These are phyloP conservation scores for Arthrobotrys pseudoclavata DNA, from an alignment of 2,329 filamentous ascomycete genomes.

Conservation along the genomic window DNA sequence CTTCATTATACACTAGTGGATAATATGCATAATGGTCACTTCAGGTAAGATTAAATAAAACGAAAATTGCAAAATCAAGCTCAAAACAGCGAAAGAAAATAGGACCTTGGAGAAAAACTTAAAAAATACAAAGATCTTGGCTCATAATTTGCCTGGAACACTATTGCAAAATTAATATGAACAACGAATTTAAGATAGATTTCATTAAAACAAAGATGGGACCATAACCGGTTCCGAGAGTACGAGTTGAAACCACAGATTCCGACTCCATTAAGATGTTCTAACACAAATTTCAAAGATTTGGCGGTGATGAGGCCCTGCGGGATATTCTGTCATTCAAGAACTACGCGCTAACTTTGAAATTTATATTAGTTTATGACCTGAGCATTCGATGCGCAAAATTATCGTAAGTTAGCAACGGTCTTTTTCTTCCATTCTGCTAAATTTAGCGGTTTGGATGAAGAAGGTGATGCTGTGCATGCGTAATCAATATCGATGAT, in stretches of 20 bases:
- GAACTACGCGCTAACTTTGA: constrained; percentile 44
- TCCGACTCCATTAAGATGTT: not conserved
- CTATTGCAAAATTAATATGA: too few relatives aligned
- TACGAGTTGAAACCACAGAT: not conserved
- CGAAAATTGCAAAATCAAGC: too few relatives aligned
- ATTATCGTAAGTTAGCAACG: constrained; percentile 38
- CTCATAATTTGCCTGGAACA: too few relatives aligned
- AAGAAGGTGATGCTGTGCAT: constrained; percentile 42
- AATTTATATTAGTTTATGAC: constrained; percentile 57
- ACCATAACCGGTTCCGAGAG: not conserved
- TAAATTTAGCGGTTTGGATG: constrained; percentile 36
- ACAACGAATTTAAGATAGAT: too few relatives aligned
- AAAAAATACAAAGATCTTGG: too few relatives aligned
- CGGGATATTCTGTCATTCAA: constrained; percentile 9
- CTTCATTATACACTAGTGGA: too few relatives aligned
- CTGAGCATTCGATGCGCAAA: constrained; percentile 14
- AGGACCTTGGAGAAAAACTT: too few relatives aligned
- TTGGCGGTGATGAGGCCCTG: too few relatives aligned
- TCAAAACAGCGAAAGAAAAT: too few relatives aligned
- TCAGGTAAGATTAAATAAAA: too few relatives aligned
- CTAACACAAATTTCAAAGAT: constrained; percentile 16
- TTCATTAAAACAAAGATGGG: too few relatives aligned
- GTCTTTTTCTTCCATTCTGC: constrained; percentile 49
- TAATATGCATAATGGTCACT: too few relatives aligned
- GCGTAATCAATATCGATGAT: not conserved